These are phyloP conservation scores for Chenopodium formosanum DNA, from an alignment of 148 eudicot species.

Conservation along the genomic window DNA sequence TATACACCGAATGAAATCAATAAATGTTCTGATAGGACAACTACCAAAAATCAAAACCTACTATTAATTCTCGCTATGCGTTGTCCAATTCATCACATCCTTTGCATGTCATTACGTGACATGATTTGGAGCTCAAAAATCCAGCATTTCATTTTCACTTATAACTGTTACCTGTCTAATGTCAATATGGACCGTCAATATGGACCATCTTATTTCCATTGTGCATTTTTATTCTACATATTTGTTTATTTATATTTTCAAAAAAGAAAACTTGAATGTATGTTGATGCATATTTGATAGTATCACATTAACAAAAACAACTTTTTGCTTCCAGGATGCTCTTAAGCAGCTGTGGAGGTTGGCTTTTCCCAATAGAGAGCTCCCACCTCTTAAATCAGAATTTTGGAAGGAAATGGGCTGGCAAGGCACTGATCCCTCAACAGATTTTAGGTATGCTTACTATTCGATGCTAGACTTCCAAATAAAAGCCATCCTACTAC, in stretches of 20 bases:
- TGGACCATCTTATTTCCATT: background rate
- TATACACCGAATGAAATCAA: background rate
- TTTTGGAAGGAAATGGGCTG: conserved; percentile 99
- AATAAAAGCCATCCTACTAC: background rate
- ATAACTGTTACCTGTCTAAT: background rate
- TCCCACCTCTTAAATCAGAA: conserved; percentile 89
- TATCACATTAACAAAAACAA: background rate
- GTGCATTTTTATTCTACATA: background rate
- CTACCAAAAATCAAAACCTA: background rate
- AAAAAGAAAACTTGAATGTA: background rate
- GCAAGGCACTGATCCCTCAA: conserved; percentile 98
- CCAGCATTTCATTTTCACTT: background rate
- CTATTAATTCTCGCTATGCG: background rate
- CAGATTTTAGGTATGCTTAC: conserved; percentile 78
- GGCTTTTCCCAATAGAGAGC: conserved; percentile 77
- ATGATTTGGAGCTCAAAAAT: background rate
- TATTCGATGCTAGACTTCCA: conserved; percentile 4
- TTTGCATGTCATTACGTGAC: background rate
- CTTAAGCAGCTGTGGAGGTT: conserved; percentile 80
- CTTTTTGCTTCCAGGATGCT: conserved; percentile 61
- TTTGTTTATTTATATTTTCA: background rate
- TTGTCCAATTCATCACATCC: background rate
- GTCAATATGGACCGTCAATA: background rate
- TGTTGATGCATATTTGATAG: background rate
- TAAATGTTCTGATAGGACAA: background rate